Base-by-base conservation (phyloP, 495 filamentous ascomycete species). In the Xylaria scruposa region DNA sequence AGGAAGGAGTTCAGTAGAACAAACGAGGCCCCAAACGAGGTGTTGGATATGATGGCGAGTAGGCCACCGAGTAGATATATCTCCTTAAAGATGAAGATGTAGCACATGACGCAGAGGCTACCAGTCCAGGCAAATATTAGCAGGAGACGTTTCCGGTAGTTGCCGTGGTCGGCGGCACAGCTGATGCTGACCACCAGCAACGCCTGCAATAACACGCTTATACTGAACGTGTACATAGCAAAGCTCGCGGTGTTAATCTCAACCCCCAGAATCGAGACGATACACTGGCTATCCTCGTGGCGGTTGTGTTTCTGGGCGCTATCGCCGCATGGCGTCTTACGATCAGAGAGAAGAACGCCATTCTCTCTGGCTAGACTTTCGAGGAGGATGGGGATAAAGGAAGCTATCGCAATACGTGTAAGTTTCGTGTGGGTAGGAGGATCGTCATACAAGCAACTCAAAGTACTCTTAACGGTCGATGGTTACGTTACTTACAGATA, bases 201-300 rank as follows among this genome's bases (percentile, higher is more conserved):
- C 10, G 94, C 90, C 81, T 99, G 96, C 42, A 97, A 77, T 10
- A 97, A 78, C 2, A 99, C 96, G 81, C 93, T 96, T 70, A 97
- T 81, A 60, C 94, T 97, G 81, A 98, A 98, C 5, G 93, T 97
- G 83, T 98, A 99, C 92, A 99, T 94, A 70, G 97, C 96, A 81
- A 98, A 98, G 82, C 93, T 97, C 21, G 96, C 95, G 12, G 96
- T 97, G 81, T 97, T 98, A 78, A 99, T 90, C 74, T 97, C 92
- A 67, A 89, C 80, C 6, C 96, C 96, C 56, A 97, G 81, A 10
- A 99, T 81, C 69, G 90, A 88, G 75, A 98, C 87, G 63, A 98
- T 84, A 76, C 96, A 99, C 77, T 97, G 94, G 36, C 88, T 87
- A n/a, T 80, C 77, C 51, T 80, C 78, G 76, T 76, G 78, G 31